Evolutionary conservation across 2,329 filamentous ascomycete species (phyloP).

Genomic region (Fusarium buxicola): DNA sequence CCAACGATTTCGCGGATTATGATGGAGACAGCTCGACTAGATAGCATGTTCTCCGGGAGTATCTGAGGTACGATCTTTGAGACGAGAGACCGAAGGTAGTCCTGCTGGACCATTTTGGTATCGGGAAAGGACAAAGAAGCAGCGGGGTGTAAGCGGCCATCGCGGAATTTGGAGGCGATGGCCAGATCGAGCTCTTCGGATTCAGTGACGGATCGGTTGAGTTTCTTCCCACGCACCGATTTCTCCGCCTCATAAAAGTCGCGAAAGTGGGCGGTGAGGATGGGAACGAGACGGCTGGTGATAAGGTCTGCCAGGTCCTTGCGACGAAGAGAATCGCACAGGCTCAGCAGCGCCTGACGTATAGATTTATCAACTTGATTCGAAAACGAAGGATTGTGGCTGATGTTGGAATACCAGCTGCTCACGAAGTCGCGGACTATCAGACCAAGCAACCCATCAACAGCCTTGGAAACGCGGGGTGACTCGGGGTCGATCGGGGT

Average conservation of each 20-base stretch:
- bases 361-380: constrained; percentile 88
- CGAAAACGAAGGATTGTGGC: constrained; percentile 80
- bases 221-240: constrained; percentile 84
- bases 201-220: constrained; percentile 92
- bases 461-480: constrained; percentile 79
- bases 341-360: constrained; percentile 75
- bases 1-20: constrained; percentile 91
- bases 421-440: constrained; percentile 86
- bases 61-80: constrained; percentile 78
- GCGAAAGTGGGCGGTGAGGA: constrained; percentile 87
- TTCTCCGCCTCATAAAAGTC: constrained; percentile 93
- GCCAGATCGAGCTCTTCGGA: constrained; percentile 95
- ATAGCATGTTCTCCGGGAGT: constrained; percentile 78
- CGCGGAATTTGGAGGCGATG: constrained; percentile 92
- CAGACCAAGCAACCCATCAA: constrained; percentile 82
- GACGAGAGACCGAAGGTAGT: constrained; percentile 83
- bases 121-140: constrained; percentile 86
- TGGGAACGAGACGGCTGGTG: constrained; percentile 85
- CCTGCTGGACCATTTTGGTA: constrained; percentile 86
- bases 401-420: constrained; percentile 91
- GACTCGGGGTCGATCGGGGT: constrained; percentile 80
- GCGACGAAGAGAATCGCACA: constrained; percentile 77
- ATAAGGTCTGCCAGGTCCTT: constrained; percentile 87
- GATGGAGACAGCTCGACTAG: constrained; percentile 82
- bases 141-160: constrained; percentile 89